These are phyloP conservation scores for Plasmodium chabaudi DNA, from an alignment of 169 alveolate species.

Conservation along the genomic window DNA sequence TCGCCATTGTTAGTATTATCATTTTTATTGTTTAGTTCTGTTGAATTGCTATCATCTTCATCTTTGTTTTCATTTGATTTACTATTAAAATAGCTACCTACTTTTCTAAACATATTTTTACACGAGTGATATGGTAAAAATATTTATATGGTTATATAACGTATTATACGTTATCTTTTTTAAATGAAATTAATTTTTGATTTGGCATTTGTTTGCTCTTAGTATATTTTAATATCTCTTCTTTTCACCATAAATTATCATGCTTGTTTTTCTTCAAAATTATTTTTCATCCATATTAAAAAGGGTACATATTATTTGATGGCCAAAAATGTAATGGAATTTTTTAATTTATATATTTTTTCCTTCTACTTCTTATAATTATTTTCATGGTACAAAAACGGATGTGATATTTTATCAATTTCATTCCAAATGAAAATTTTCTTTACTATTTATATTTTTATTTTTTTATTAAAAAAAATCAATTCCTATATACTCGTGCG, in stretches of 20 bases:
- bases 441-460: neutral
- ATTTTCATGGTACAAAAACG: too few relatives aligned
- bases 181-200: neutral
- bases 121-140: neutral
- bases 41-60: neutral
- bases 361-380: neutral
- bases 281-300: neutral
- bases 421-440: neutral
- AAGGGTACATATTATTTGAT: too few relatives aligned
- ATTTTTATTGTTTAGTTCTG: conserved; percentile 4
- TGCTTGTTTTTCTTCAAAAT: conserved; percentile 13
- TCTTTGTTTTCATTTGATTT: neutral
- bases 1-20: neutral
- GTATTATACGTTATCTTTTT: neutral
- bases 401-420: neutral
- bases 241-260: conserved; percentile 1
- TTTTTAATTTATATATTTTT: neutral
- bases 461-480: neutral
- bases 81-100: conserved; percentile 27
- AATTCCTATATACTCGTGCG: neutral
- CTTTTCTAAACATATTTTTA: conserved; percentile 25
- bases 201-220: neutral
- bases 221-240: neutral
- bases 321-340: too few relatives aligned
- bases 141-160: neutral